These are phyloP conservation scores for Scheffersomyces titani DNA, from an alignment of 1,139 yeast genomes.

Conservation along the genomic window DNA sequence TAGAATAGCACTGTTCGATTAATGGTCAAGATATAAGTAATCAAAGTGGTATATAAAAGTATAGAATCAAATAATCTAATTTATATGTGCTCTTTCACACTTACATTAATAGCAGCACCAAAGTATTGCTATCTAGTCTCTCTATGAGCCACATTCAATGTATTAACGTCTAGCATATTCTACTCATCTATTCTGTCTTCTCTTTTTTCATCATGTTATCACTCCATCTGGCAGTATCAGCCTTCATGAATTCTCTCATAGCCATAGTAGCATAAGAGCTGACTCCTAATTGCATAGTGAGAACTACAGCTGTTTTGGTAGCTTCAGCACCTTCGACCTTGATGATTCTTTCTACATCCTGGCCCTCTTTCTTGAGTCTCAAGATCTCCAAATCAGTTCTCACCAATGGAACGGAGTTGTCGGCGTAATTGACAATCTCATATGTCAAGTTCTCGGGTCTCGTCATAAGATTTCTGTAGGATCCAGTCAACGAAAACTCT, in stretches of 20 bases:
- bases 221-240: slow-evolving; percentile 66
- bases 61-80: too few relatives aligned
- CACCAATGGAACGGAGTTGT: slow-evolving; percentile 68
- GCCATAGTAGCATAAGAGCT: slow-evolving; percentile 99
- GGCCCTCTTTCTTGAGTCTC: slow-evolving; percentile 38
- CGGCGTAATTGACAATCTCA: slow-evolving; percentile 60
- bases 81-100: too few relatives aligned
- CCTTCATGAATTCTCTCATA: slow-evolving; percentile 83
- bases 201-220: slow-evolving; percentile 12
- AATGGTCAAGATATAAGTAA: not conserved
- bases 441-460: slow-evolving; percentile 69
- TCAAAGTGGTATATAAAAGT: not conserved
- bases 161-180: not conserved
- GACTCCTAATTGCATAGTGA: slow-evolving; percentile 77
- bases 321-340: slow-evolving; percentile 35
- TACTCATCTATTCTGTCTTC: not conserved
- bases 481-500: slow-evolving; percentile 90
- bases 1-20: too few relatives aligned
- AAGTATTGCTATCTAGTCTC: not conserved
- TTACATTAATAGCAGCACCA: not conserved
- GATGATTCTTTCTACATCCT: slow-evolving; percentile 30
- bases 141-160: not conserved
- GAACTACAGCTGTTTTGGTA: slow-evolving; percentile 65
- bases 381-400: slow-evolving; percentile 80
- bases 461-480: slow-evolving; percentile 76